These are phyloP conservation scores for Ramalina intermedia DNA, from an alignment of 495 filamentous ascomycete species.

Conservation along the genomic window DNA sequence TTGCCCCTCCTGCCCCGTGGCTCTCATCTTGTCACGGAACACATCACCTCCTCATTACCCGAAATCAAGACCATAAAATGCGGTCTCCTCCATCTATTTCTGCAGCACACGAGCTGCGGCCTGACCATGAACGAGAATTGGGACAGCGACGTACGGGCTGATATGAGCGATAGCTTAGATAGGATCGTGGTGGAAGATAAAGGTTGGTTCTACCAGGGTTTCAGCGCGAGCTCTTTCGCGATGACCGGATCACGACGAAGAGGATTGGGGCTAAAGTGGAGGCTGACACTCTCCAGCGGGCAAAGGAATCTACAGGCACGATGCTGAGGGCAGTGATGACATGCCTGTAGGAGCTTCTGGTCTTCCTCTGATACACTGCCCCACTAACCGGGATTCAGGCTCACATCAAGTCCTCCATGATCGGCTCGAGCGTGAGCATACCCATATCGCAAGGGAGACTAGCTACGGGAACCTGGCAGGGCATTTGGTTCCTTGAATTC, in stretches of 20 bases:
- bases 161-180: constrained; percentile 92
- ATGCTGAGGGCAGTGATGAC: constrained; percentile 77
- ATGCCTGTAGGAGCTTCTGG: constrained; percentile 48
- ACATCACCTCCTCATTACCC: constrained; percentile 51
- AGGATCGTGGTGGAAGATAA: constrained; percentile 67
- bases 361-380: background rate
- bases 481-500: constrained; percentile 94
- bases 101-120: constrained; percentile 82
- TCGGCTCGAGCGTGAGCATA: constrained; percentile 77
- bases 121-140: constrained; percentile 91
- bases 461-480: constrained; percentile 56
- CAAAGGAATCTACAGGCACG: constrained; percentile 74
- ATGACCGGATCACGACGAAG: background rate
- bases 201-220: constrained; percentile 1
- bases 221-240: background rate
- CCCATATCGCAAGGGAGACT: constrained; percentile 78
- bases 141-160: constrained; percentile 62
- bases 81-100: constrained; percentile 75
- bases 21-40: constrained; percentile 76
- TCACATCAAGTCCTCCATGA: constrained; percentile 80
- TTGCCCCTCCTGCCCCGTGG: constrained; percentile 63
- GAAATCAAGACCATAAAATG: constrained; percentile 64
- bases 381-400: constrained; percentile 32
- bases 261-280: background rate
- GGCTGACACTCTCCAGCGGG: constrained; percentile 14